phyloP scores from a whole-genome alignment of 2,329 filamentous ascomycete species.

The Didymella pomorum region DNA sequence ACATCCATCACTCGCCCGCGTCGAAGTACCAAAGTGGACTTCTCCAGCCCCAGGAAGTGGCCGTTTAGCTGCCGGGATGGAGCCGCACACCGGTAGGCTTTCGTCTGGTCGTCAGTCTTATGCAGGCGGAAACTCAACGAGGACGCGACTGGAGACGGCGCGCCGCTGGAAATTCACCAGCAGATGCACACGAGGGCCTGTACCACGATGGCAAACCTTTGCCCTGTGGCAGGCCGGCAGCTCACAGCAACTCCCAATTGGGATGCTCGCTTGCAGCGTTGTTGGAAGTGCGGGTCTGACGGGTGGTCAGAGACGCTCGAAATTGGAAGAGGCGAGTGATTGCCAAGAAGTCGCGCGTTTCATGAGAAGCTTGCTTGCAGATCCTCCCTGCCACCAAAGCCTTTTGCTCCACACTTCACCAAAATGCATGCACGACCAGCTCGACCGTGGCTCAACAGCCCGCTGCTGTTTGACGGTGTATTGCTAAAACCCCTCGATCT shows the following conservation, averaged over 20 bases:
- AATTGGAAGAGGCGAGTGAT: conserved; percentile 22
- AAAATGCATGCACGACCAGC: conserved; percentile 34
- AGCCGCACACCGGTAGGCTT: conserved; percentile 17
- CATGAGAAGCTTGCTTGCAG: conserved; percentile 31
- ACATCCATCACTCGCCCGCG: conserved; percentile 21
- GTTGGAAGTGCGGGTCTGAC: conserved; percentile 25
- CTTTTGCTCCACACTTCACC: conserved; percentile 25
- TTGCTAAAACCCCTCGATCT: background rate
- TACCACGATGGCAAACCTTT: conserved; percentile 1
- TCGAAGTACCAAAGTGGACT: conserved; percentile 28
- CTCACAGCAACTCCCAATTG: background rate
- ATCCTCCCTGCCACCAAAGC: conserved; percentile 25
- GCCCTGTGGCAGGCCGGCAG: conserved; percentile 7
- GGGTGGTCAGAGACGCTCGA: conserved; percentile 26
- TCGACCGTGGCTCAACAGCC: conserved; percentile 30
- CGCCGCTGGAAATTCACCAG: background rate
- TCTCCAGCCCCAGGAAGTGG: conserved; percentile 13
- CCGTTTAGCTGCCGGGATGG: conserved; percentile 11
- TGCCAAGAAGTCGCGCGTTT: conserved; percentile 30
- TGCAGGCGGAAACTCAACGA: conserved; percentile 28
- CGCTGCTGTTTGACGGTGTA: conserved; percentile 26
- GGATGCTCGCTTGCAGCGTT: conserved; percentile 17
- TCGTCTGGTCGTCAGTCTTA: conserved; percentile 16
- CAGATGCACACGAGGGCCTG: background rate
- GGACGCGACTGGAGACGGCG: conserved; percentile 11